phyloP scores from a whole-genome alignment of 1,284 basidiomycete genomes.

The Cystobasidium pallidum region DNA sequence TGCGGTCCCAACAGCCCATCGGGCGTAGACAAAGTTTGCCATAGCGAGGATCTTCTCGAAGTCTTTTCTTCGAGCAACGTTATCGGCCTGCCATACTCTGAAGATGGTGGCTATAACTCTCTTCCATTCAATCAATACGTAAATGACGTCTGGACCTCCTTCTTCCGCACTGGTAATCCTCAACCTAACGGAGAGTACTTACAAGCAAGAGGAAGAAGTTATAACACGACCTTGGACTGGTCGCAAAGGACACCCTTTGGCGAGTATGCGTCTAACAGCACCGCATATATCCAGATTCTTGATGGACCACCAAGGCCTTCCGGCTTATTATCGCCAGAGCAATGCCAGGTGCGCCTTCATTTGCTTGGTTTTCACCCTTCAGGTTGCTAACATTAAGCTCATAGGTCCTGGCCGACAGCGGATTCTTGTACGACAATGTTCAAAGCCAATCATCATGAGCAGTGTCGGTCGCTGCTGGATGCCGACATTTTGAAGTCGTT shows the following conservation, averaged over 20 bases:
- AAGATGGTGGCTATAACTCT: constrained; percentile 14
- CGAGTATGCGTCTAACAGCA: constrained; percentile 24
- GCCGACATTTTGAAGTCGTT: too few species aligned
- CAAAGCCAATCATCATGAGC: constrained; percentile 2
- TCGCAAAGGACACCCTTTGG: constrained; percentile 22
- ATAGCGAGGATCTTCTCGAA: constrained; percentile 37
- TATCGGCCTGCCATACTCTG: constrained; percentile 21
- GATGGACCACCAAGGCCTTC: constrained; percentile 36
- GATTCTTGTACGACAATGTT: constrained; percentile 44
- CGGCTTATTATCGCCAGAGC: constrained; percentile 15
- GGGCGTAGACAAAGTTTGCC: constrained; percentile 38
- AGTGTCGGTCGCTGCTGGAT: too few species aligned
- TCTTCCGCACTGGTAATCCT: constrained; percentile 42
- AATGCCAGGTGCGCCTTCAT: constrained; percentile 25
- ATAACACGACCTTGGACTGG: constrained; percentile 27
- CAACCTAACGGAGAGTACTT: constrained; percentile 37
- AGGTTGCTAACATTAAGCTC: neutral
- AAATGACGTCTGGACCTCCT: constrained; percentile 41
- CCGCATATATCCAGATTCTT: constrained; percentile 32
- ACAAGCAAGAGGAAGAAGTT: constrained; percentile 33
- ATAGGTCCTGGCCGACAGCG: constrained; percentile 17
- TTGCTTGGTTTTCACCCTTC: too few species aligned
- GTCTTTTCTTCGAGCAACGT: constrained; percentile 40
- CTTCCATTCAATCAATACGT: constrained; percentile 36
- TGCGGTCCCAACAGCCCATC: constrained; percentile 29